Evolutionary conservation across 768 basidiomycete genomes (phyloP), one percentile per base, ranked within the genome.

Genomic region (Russula griseocarnosa): DNA sequence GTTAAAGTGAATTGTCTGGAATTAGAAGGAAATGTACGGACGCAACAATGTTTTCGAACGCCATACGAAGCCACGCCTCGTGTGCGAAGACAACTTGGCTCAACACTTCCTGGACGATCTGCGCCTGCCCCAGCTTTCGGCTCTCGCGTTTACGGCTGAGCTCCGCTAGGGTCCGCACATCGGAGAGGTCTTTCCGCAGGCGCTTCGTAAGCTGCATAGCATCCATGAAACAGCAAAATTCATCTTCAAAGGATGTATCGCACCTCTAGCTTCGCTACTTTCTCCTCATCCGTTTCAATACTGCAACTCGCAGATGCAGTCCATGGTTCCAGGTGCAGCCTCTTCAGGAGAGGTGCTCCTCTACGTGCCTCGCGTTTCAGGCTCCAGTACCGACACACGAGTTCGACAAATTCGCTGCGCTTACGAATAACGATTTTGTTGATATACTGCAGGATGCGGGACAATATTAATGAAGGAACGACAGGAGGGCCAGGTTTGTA

Each of bases 311-410:
- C 81, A 47, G 82, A 85, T 3, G 92, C 92, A 0, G 95, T 98
- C 97, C 97, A 98, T 0, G 97, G 96, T 77, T 99, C 96, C 30
- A 98, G 78, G 76, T 99, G 94, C 62, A 99, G 73, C 58, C 97
- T 73, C 75, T 98, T 98, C 68, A 99, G 74, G 65, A 98, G 74
- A 13, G 97, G 96, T 10, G 97, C 97, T 5, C 97, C 97, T 46
- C 96, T 76, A 66, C 97, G 82, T 1, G 86, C 92, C 73, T 98
- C 96, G 5, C 97, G 79, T 76, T 99, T 98, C 74, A 99, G 74
- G 75, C 97, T 98, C 97, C 97, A 99, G 71, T 98, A 99, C 71
- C 86, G 83, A 70, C 91, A 95, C 36, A 94, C 79, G 70, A 85
- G 74, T 54, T 85, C 81, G 14, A 98, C 76, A 60, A 95, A 91